These are phyloP conservation scores for Ophiostoma ips DNA, from an alignment of 2,329 filamentous ascomycete species.

Conservation along the genomic window DNA sequence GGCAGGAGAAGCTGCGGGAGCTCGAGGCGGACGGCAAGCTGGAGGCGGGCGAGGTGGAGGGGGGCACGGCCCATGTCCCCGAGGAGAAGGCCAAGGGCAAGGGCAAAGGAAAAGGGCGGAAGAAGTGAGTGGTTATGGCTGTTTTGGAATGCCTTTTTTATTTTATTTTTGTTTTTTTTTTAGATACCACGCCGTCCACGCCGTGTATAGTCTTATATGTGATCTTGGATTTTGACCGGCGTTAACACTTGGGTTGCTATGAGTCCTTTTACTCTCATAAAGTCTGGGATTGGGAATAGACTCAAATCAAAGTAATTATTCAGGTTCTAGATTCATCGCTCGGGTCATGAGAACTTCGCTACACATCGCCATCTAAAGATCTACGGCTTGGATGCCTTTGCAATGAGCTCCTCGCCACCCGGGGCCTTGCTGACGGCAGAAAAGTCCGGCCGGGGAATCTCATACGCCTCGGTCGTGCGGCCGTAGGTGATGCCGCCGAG, in stretches of 20 bases:
- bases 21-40: slow-evolving; percentile 46
- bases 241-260: no score
- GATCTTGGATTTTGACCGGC: no score
- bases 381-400: slow-evolving; percentile 6
- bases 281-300: no score
- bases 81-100: slow-evolving; percentile 41
- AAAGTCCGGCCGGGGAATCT: slow-evolving; percentile 52
- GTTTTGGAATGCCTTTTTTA: no score
- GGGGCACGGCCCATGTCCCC: slow-evolving; percentile 55
- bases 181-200: background rate
- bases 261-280: no score
- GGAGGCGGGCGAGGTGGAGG: slow-evolving; percentile 58
- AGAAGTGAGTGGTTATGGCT: background rate
- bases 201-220: no score
- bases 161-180: background rate
- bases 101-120: slow-evolving; percentile 12
- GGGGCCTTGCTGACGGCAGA: slow-evolving; percentile 28
- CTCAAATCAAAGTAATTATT: no score
- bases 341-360: no score
- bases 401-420: slow-evolving; percentile 14
- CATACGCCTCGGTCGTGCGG: slow-evolving; percentile 52
- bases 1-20: slow-evolving; percentile 65
- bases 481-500: slow-evolving; percentile 80
- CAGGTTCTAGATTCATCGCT: no score
- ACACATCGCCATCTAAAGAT: background rate